Percentiles rank a stretch among this genome's conserved stretches.
phyloP scores from a whole-genome alignment of 2,329 filamentous ascomycete genomes.

The Microdochium nivale region DNA sequence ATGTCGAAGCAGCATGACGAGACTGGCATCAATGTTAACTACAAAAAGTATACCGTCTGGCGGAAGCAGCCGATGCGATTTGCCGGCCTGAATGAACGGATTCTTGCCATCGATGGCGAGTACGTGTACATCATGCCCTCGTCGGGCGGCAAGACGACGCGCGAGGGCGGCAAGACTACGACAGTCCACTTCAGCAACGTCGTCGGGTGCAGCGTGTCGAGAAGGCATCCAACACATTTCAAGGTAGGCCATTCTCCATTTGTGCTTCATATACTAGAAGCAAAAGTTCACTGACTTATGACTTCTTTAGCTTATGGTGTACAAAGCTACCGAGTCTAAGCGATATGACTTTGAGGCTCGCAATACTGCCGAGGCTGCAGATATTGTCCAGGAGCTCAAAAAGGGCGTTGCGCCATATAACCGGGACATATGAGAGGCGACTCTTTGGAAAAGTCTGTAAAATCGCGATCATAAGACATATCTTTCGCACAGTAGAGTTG shows the following conservation, averaged over 20 bases:
- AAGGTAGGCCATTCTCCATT: slow-evolving; percentile 42
- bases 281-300: no score
- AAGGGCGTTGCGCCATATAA: slow-evolving; percentile 62
- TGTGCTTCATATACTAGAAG: background rate
- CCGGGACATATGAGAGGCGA: slow-evolving; percentile 12
- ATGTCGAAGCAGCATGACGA: slow-evolving; percentile 48
- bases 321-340: slow-evolving; percentile 68
- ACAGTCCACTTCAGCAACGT: slow-evolving; percentile 78
- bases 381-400: slow-evolving; percentile 72
- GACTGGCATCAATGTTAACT: slow-evolving; percentile 42
- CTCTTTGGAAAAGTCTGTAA: background rate
- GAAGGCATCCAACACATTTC: slow-evolving; percentile 74
- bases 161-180: slow-evolving; percentile 63
- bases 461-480: no score
- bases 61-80: slow-evolving; percentile 78
- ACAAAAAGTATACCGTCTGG: slow-evolving; percentile 73
- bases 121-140: slow-evolving; percentile 79
- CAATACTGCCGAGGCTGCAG: slow-evolving; percentile 61
- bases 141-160: slow-evolving; percentile 55
- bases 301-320: slow-evolving; percentile 53
- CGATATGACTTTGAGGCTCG: slow-evolving; percentile 80
- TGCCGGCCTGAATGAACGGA: slow-evolving; percentile 64
- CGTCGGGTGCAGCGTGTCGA: slow-evolving; percentile 71
- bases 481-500: no score
- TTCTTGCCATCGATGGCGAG: slow-evolving; percentile 74